These are phyloP conservation scores for Diaporthe longicolla DNA, from an alignment of 2,329 filamentous ascomycete genomes.

Conservation along the genomic window DNA sequence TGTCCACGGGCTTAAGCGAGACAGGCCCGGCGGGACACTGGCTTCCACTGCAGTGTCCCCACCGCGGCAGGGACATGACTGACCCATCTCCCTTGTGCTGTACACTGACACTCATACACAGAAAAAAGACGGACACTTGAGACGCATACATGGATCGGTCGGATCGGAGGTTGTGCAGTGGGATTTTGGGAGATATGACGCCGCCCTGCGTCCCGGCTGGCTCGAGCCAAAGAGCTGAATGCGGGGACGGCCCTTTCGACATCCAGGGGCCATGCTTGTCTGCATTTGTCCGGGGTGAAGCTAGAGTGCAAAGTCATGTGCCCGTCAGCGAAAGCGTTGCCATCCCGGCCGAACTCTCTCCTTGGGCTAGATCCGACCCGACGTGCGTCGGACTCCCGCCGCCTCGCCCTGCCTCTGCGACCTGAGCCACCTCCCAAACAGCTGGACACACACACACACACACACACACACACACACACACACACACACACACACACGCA, in stretches of 20 bases:
- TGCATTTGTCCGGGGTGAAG: background rate
- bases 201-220: too few relatives aligned
- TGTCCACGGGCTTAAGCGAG: background rate
- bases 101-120: too few relatives aligned
- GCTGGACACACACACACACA: background rate
- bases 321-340: conserved; percentile 20
- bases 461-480: too few relatives aligned
- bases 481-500: too few relatives aligned
- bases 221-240: background rate
- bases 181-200: too few relatives aligned
- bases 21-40: too few relatives aligned
- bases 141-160: too few relatives aligned
- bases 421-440: conserved; percentile 3
- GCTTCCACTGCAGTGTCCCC: too few relatives aligned
- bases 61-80: too few relatives aligned
- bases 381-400: conserved; percentile 17
- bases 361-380: conserved; percentile 22
- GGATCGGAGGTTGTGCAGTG: background rate
- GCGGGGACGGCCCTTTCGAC: background rate
- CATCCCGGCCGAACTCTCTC: conserved; percentile 27
- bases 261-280: conserved; percentile 28
- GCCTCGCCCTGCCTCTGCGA: conserved; percentile 15
- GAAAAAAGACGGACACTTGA: too few relatives aligned
- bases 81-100: too few relatives aligned
- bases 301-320: conserved; percentile 25